These are phyloP conservation scores for Pseudomonodictys pantanalensis DNA, from an alignment of 495 filamentous ascomycete species.

Conservation along the genomic window DNA sequence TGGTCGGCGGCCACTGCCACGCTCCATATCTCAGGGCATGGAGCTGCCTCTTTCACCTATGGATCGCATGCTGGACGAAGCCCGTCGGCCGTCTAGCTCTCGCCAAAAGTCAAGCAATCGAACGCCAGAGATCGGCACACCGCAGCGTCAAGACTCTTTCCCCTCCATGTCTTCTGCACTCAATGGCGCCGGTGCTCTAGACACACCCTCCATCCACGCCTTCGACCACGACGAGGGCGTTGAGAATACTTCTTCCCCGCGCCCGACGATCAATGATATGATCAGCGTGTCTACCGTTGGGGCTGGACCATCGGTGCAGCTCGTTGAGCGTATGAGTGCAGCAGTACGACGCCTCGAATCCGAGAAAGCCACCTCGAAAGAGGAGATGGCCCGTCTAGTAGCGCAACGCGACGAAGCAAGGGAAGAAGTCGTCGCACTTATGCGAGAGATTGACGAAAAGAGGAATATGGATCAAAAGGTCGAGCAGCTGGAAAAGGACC, in stretches of 20 bases:
- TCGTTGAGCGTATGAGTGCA: constrained; percentile 95
- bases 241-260: constrained; percentile 63
- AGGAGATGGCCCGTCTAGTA: constrained; percentile 76
- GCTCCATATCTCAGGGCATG: constrained; percentile 24
- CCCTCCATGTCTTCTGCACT: constrained; percentile 28
- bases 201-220: constrained; percentile 55
- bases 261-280: constrained; percentile 78
- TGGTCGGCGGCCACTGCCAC: constrained; percentile 23
- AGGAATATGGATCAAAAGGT: constrained; percentile 57
- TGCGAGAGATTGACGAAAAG: constrained; percentile 77
- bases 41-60: constrained; percentile 31
- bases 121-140: constrained; percentile 32
- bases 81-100: constrained; percentile 45
- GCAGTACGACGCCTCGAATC: constrained; percentile 86
- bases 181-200: constrained; percentile 27
- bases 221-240: constrained; percentile 69
- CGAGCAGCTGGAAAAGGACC: constrained; percentile 61
- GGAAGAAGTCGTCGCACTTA: constrained; percentile 81
- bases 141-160: constrained; percentile 39
- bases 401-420: constrained; percentile 85
- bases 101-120: constrained; percentile 47
- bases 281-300: constrained; percentile 83
- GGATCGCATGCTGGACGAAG: constrained; percentile 30
- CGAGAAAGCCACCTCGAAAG: constrained; percentile 79
- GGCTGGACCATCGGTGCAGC: constrained; percentile 88